Percentiles rank a stretch among this genome's conserved stretches.
phyloP scores from a whole-genome alignment of 106 monocot genomes.

The Dendrobium huoshanense region DNA sequence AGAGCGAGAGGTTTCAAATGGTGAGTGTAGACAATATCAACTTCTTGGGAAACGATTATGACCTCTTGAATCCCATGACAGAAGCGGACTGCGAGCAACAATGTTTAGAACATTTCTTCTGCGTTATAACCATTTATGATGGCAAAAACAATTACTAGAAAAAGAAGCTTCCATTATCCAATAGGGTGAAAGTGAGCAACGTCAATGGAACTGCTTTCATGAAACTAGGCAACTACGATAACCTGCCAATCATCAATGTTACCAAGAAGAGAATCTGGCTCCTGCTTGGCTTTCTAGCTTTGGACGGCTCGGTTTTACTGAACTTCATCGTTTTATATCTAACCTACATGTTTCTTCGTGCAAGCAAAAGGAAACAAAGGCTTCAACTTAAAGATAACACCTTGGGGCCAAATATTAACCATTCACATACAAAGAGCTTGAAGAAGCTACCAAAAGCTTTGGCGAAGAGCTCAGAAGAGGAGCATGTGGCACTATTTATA shows the following conservation, averaged over 20 bases:
- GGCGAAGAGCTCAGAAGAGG: slow-evolving; percentile 7
- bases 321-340: neutral
- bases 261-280: too few relatives aligned
- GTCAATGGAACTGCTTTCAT: neutral
- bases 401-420: too few relatives aligned
- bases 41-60: neutral
- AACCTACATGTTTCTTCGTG: neutral
- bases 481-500: slow-evolving; percentile 53
- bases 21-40: neutral
- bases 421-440: too few relatives aligned
- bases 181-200: neutral
- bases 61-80: slow-evolving; percentile 6
- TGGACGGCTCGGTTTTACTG: neutral
- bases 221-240: neutral
- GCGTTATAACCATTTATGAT: neutral
- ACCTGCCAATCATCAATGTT: too few relatives aligned
- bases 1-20: neutral
- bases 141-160: neutral
- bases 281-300: neutral
- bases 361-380: neutral
- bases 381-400: too few relatives aligned
- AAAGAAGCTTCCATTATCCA: too few relatives aligned
- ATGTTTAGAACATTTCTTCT: neutral
- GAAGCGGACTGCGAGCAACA: neutral
- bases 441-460: too few relatives aligned